Conservation (phyloP, 139 green algal genomes). For the Coccomyxa sp. region DNA sequence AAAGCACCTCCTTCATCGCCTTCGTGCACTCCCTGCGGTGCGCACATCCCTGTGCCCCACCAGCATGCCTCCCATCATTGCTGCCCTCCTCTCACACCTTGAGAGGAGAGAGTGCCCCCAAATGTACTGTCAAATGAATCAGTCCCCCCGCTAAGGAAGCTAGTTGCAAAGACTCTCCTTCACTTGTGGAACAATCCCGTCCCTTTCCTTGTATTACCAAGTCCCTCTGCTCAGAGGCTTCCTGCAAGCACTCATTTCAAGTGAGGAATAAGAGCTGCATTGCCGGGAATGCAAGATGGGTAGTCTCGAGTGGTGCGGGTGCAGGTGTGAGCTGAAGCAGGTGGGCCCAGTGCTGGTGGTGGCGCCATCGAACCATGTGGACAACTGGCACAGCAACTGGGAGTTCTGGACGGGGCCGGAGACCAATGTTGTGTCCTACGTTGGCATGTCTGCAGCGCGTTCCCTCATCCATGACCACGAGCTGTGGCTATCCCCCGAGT, state of each 20-base stretch:
- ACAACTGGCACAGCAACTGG: slow-evolving; percentile 68
- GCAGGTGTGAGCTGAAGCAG: slow-evolving; percentile 51
- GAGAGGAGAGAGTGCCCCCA: no score
- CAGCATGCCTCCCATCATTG: neutral
- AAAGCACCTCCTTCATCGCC: slow-evolving; percentile 57
- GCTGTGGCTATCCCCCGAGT: slow-evolving; percentile 69
- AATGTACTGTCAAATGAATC: no score
- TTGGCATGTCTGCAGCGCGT: slow-evolving; percentile 43
- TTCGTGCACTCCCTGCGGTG: slow-evolving; percentile 50
- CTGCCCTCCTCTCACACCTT: neutral
- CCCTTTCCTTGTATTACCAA: no score
- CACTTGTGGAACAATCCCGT: no score
- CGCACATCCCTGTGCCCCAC: neutral
- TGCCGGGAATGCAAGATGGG: no score
- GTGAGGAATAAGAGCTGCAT: no score
- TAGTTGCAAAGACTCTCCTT: no score
- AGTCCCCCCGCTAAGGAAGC: no score
- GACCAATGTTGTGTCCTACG: slow-evolving; percentile 55
- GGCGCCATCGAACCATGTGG: slow-evolving; percentile 41
- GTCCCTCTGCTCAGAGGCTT: no score
- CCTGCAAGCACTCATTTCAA: no score
- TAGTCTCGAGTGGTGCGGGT: neutral
- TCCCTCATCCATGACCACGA: slow-evolving; percentile 64
- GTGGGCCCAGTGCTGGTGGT: slow-evolving; percentile 59
- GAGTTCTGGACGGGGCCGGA: slow-evolving; percentile 38